Evolutionary conservation across 129 eudicot genomes (phyloP).

Genomic region (Sambucus nigra): DNA sequence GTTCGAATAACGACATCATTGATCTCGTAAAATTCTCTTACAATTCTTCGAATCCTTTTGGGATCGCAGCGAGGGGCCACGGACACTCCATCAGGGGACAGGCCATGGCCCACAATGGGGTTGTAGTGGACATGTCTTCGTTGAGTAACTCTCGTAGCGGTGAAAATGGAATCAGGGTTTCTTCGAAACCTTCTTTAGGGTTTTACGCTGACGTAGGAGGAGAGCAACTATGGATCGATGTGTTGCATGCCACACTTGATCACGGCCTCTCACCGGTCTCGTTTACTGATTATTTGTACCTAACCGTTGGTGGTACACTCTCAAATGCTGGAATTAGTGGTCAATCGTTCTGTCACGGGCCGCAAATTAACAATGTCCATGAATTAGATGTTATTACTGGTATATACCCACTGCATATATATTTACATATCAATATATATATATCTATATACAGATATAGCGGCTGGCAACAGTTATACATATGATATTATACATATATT

Average conservation of each 20-base stretch:
- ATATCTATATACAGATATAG: no score
- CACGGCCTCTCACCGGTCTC: constrained; percentile 46
- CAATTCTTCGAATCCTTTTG: constrained; percentile 17
- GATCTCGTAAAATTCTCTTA: constrained; percentile 26
- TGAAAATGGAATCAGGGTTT: constrained; percentile 16
- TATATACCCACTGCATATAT: no score
- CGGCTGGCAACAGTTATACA: no score
- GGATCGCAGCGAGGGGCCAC: constrained; percentile 26
- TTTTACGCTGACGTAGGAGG: constrained; percentile 45
- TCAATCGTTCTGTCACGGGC: constrained; percentile 42
- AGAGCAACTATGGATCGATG: constrained; percentile 44
- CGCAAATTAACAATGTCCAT: constrained; percentile 41
- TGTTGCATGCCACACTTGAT: constrained; percentile 21
- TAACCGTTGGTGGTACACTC: constrained; percentile 49
- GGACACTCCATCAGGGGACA: constrained; percentile 45
- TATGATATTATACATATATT: no score
- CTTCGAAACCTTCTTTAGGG: constrained; percentile 14
- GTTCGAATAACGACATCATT: constrained; percentile 23
- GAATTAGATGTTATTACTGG: constrained; percentile 50
- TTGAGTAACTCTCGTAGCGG: constrained; percentile 5
- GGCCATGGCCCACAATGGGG: constrained; percentile 34
- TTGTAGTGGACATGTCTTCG: constrained; percentile 33
- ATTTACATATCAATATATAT: neutral
- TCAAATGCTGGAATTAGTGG: constrained; percentile 62
- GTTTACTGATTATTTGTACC: constrained; percentile 54